A percentile compares a stretch with the other conserved stretches of the same genome.
These are phyloP conservation scores for Penicillium diatomitis DNA, from an alignment of 495 filamentous ascomycete genomes.

Conservation along the genomic window DNA sequence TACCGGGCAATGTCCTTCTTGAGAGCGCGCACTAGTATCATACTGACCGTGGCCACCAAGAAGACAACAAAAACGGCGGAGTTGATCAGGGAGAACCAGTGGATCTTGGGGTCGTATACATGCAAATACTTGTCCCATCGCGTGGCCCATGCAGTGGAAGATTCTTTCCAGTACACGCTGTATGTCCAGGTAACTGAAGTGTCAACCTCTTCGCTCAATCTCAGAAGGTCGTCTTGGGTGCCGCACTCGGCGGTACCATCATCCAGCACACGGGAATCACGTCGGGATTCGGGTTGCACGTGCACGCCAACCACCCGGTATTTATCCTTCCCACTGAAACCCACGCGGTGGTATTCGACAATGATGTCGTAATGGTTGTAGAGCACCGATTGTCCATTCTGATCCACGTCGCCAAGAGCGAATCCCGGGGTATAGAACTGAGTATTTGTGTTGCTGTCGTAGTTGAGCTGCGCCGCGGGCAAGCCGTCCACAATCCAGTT, in stretches of 20 bases:
- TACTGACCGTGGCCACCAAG: constrained; percentile 80
- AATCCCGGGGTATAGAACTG: constrained; percentile 86
- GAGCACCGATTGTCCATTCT: constrained; percentile 48
- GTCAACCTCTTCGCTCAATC: constrained; percentile 54
- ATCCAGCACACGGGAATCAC: constrained; percentile 44
- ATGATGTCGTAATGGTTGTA: constrained; percentile 93
- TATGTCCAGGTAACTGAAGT: constrained; percentile 82
- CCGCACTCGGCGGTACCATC: constrained; percentile 56
- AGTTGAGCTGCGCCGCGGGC: constrained; percentile 71
- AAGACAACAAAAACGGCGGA: constrained; percentile 89
- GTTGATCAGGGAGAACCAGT: constrained; percentile 96
- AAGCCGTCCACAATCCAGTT: constrained; percentile 96
- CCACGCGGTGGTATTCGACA: constrained; percentile 83
- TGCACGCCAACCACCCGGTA: constrained; percentile 85
- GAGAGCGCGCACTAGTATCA: constrained; percentile 76
- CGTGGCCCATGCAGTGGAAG: constrained; percentile 81
- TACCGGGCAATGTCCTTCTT: constrained; percentile 93
- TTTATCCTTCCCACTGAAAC: constrained; percentile 45
- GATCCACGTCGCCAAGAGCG: constrained; percentile 58
- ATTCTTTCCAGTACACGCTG: constrained; percentile 75
- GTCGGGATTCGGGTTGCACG: constrained; percentile 68
- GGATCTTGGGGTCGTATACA: constrained; percentile 90
- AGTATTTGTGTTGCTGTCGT: constrained; percentile 60
- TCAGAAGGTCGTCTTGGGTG: constrained; percentile 37
- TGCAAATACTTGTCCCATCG: constrained; percentile 97